These are phyloP conservation scores for Gnetum montanum DNA, from an alignment of 75 land plant species.

Conservation along the genomic window DNA sequence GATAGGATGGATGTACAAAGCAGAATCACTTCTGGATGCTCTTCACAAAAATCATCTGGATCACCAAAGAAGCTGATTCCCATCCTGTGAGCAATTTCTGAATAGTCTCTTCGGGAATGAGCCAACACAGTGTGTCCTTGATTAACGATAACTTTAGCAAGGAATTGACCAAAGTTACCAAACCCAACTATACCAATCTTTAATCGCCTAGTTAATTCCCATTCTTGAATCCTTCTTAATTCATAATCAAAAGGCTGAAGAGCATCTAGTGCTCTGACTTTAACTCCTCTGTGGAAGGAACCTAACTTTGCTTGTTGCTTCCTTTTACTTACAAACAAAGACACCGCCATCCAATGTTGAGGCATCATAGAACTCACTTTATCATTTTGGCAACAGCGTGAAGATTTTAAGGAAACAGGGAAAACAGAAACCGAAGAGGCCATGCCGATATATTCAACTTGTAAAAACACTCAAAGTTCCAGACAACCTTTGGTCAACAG, in stretches of 20 bases:
- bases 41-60: conserved; percentile 66
- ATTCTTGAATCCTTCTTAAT: conserved; percentile 11
- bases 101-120: conserved; percentile 48
- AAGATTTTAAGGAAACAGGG: too few relatives aligned
- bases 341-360: not conserved
- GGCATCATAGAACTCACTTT: too few relatives aligned
- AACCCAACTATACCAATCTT: conserved; percentile 69
- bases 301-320: not conserved
- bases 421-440: too few relatives aligned
- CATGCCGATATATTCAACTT: too few relatives aligned
- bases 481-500: too few relatives aligned
- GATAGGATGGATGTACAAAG: conserved; percentile 71
- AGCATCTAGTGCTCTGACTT: conserved; percentile 13
- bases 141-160: conserved; percentile 31
- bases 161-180: conserved; percentile 73
- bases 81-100: conserved; percentile 13
- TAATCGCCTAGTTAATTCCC: conserved; percentile 10
- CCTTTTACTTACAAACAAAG: not conserved
- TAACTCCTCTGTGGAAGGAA: not conserved
- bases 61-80: conserved; percentile 42
- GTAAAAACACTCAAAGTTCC: too few relatives aligned
- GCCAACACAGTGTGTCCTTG: conserved; percentile 68
- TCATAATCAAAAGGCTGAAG: conserved; percentile 42
- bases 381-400: too few relatives aligned
- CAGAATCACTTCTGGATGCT: conserved; percentile 76